These are phyloP conservation scores for Blumeria hordei DNA, from an alignment of 2,329 filamentous ascomycete species.

Conservation along the genomic window DNA sequence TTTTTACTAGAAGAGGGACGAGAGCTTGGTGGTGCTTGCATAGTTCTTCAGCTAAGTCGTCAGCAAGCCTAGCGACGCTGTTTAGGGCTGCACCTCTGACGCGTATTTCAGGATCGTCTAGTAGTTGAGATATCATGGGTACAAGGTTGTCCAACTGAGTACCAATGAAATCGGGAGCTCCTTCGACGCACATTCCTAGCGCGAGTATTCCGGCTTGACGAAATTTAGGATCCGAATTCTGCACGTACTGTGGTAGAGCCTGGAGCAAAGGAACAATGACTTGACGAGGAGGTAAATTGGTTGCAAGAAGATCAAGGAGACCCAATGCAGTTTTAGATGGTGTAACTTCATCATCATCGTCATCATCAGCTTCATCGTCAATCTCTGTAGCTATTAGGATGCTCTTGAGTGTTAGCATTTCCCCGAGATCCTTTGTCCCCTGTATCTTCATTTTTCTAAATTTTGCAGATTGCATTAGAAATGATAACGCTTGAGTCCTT, in stretches of 20 bases:
- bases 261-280: slow-evolving; percentile 83
- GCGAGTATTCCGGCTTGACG: slow-evolving; percentile 79
- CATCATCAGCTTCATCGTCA: slow-evolving; percentile 43
- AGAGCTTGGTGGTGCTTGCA: slow-evolving; percentile 64
- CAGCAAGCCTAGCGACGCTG: slow-evolving; percentile 69
- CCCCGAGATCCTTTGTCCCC: slow-evolving; percentile 58
- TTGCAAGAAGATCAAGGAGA: slow-evolving; percentile 71
- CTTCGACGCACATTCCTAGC: slow-evolving; percentile 83
- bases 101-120: slow-evolving; percentile 60
- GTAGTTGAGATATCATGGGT: slow-evolving; percentile 58
- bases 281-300: slow-evolving; percentile 73
- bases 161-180: slow-evolving; percentile 88
- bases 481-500: slow-evolving; percentile 71
- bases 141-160: slow-evolving; percentile 75
- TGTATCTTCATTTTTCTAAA: slow-evolving; percentile 94
- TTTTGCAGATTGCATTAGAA: slow-evolving; percentile 76
- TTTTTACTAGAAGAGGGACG: slow-evolving; percentile 65
- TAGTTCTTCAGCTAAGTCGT: slow-evolving; percentile 81
- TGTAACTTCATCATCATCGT: slow-evolving; percentile 39
- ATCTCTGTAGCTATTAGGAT: slow-evolving; percentile 81
- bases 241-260: slow-evolving; percentile 60
- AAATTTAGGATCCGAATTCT: slow-evolving; percentile 48
- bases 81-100: slow-evolving; percentile 76
- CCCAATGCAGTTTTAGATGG: slow-evolving; percentile 67
- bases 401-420: slow-evolving; percentile 66